Conservation (phyloP, 2,329 filamentous ascomycete species). For the Ophiocordyceps sinensis region DNA sequence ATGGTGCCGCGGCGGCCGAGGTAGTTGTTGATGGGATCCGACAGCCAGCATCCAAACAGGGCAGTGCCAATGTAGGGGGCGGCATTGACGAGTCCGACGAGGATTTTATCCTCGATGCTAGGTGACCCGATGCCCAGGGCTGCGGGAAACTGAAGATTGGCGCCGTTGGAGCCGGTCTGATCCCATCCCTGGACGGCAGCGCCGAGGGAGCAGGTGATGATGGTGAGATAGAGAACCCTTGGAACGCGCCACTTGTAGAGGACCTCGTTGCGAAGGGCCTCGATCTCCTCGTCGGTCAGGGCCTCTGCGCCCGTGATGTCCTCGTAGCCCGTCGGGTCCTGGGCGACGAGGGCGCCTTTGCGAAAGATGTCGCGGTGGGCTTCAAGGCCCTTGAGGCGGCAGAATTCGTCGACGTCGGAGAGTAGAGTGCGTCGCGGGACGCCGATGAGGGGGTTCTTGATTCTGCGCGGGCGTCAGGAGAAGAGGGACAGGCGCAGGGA, state of each 20-base stretch:
- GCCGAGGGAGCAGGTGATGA: conserved; percentile 52
- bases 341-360: conserved; percentile 61
- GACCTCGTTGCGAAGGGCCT: conserved; percentile 44
- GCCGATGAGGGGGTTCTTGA: conserved; percentile 35
- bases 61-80: conserved; percentile 35
- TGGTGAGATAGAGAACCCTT: conserved; percentile 48
- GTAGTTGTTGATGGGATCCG: conserved; percentile 42
- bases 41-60: conserved; percentile 47
- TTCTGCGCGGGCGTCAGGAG: conserved; percentile 14
- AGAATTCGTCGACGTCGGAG: conserved; percentile 45
- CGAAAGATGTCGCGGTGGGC: conserved; percentile 44
- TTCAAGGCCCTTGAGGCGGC: conserved; percentile 39
- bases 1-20: conserved; percentile 39
- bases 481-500: background rate
- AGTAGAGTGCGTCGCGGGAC: conserved; percentile 36
- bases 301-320: conserved; percentile 40
- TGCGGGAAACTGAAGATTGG: conserved; percentile 45
- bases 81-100: conserved; percentile 56
- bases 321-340: conserved; percentile 50
- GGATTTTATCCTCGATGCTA: conserved; percentile 23
- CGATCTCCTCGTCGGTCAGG: conserved; percentile 44
- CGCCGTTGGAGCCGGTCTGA: conserved; percentile 49
- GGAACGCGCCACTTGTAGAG: conserved; percentile 56
- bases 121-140: conserved; percentile 29
- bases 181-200: conserved; percentile 60